Conservation (phyloP, 306 rosid genomes). For the Mimosa pudica region DNA sequence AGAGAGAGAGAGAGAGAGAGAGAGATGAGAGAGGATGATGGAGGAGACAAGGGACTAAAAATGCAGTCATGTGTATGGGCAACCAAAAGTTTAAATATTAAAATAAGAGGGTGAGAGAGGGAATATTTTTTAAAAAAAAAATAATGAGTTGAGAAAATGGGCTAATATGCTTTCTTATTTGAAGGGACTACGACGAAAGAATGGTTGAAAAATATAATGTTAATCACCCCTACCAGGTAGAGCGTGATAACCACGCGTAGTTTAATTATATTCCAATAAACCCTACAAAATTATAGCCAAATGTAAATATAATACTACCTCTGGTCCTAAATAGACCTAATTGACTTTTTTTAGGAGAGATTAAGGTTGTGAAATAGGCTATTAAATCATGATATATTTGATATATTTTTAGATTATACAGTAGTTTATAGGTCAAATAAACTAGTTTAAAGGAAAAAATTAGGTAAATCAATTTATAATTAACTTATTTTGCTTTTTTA, state of each 20-base stretch:
- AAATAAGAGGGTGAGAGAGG: conserved; percentile 10
- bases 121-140: conserved; percentile 26
- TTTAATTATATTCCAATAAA: background rate
- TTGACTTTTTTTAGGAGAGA: too few relatives aligned
- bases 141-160: conserved; percentile 41
- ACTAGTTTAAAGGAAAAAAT: too few relatives aligned
- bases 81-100: conserved; percentile 52
- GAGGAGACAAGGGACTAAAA: conserved; percentile 47
- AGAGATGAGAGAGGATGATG: conserved; percentile 6
- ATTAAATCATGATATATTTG: too few relatives aligned
- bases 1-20: conserved; percentile 14
- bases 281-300: background rate
- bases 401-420: too few relatives aligned
- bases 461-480: too few relatives aligned
- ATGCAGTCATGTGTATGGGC: conserved; percentile 64
- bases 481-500: too few relatives aligned
- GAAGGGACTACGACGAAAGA: conserved; percentile 29
- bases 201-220: background rate
- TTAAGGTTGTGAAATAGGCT: too few relatives aligned
- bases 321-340: too few relatives aligned
- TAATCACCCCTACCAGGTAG: conserved; percentile 31
- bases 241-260: conserved; percentile 54
- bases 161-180: conserved; percentile 44
- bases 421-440: too few relatives aligned
- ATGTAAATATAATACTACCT: too few relatives aligned